Conservation (phyloP, 495 filamentous ascomycete genomes). For the Trichodelitschia bisporula region DNA sequence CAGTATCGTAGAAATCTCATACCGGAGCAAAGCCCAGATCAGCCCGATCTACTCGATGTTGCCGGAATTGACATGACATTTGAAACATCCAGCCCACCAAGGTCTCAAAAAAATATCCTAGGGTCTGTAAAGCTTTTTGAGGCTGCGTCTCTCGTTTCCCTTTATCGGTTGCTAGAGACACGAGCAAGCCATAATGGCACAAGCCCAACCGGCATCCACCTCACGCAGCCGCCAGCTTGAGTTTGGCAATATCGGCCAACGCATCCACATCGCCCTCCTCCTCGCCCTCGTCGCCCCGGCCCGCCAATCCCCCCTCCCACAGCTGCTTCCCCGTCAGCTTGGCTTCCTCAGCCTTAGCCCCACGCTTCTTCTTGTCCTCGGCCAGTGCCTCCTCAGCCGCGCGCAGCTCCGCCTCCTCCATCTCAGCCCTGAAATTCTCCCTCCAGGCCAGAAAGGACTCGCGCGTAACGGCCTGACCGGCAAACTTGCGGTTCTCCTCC, state of each 20-base stretch:
- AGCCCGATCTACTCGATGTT: too few species aligned
- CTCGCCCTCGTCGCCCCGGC: constrained; percentile 52
- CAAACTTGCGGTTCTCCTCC: constrained; percentile 89
- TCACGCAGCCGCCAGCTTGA: constrained; percentile 43
- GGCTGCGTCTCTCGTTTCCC: too few species aligned
- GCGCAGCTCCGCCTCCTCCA: constrained; percentile 39
- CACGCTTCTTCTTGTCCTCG: constrained; percentile 46
- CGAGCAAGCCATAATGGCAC: too few species aligned
- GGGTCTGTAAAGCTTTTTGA: too few species aligned
- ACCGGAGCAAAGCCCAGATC: too few species aligned
- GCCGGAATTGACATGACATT: too few species aligned
- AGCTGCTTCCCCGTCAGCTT: constrained; percentile 59
- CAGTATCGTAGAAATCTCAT: too few species aligned
- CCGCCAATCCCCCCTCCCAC: constrained; percentile 62
- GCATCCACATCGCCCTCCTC: constrained; percentile 25
- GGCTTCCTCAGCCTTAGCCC: constrained; percentile 37
- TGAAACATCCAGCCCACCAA: too few species aligned
- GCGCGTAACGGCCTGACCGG: constrained; percentile 62
- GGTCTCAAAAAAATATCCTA: too few species aligned
- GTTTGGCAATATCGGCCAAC: constrained; percentile 35
- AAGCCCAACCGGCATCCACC: too few species aligned
- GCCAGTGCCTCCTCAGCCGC: constrained; percentile 45
- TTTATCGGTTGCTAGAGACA: too few species aligned
- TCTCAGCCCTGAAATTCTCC: constrained; percentile 50
- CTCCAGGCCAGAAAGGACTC: constrained; percentile 73